Conservation (phyloP, 2,329 filamentous ascomycete genomes). For the Trichophyton equinum region DNA sequence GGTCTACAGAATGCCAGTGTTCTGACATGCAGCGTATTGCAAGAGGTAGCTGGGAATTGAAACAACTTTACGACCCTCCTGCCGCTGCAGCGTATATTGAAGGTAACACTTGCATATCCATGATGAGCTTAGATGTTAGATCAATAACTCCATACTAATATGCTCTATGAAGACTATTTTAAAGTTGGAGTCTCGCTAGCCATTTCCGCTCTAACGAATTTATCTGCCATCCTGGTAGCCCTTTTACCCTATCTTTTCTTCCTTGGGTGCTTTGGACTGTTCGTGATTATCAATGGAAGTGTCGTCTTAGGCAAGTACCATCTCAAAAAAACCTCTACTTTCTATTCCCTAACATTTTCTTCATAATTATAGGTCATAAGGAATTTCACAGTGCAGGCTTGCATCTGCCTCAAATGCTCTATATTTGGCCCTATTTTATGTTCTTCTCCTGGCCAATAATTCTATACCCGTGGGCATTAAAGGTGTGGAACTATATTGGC, state of each 20-base stretch:
- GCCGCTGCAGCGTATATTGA: constrained; percentile 37
- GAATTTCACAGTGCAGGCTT: constrained; percentile 83
- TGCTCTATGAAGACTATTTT: constrained; percentile 30
- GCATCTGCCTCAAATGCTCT: constrained; percentile 84
- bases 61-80: constrained; percentile 39
- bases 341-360: constrained; percentile 13
- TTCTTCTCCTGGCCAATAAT: constrained; percentile 83
- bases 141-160: neutral
- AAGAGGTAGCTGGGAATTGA: constrained; percentile 24
- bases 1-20: constrained; percentile 19
- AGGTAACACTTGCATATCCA: constrained; percentile 27
- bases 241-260: constrained; percentile 47
- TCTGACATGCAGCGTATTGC: constrained; percentile 20
- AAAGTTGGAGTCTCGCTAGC: constrained; percentile 50
- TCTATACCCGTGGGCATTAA: constrained; percentile 40
- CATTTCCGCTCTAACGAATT: constrained; percentile 41
- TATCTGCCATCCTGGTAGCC: constrained; percentile 28
- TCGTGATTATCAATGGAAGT: constrained; percentile 76
- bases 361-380: constrained; percentile 59
- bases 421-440: constrained; percentile 78
- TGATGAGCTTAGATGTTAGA: neutral
- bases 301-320: constrained; percentile 64
- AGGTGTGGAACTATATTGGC: constrained; percentile 14
- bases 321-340: neutral
- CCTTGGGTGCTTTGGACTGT: constrained; percentile 54